Conservation (phyloP, 345 rosid species). For the Brassica cretica region DNA sequence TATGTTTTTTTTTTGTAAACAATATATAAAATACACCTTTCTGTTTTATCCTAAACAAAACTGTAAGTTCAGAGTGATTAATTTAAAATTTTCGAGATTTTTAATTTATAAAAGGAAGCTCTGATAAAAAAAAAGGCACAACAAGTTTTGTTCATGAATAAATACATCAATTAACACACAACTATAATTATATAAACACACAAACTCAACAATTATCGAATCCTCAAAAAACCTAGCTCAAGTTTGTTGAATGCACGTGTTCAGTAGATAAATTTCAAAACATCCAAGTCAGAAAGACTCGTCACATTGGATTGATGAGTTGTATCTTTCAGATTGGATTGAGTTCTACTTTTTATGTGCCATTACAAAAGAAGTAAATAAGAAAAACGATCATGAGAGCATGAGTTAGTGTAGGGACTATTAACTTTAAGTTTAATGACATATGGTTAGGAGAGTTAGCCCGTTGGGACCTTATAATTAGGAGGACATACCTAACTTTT, state of each 20-base stretch:
- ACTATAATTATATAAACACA: not conserved
- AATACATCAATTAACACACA: not conserved
- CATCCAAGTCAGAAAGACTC: not conserved
- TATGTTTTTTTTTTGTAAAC: not conserved
- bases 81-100: not conserved
- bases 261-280: not conserved
- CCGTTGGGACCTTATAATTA: conserved; percentile 8
- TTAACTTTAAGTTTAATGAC: conserved; percentile 21
- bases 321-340: conserved; percentile 2
- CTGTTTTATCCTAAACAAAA: not conserved
- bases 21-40: not conserved
- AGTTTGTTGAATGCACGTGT: not conserved
- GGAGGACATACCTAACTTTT: conserved; percentile 34
- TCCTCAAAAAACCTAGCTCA: not conserved
- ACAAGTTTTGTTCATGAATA: not conserved
- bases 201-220: not conserved
- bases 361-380: conserved; percentile 28
- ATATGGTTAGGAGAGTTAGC: conserved; percentile 28
- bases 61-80: not conserved
- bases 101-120: not conserved
- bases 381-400: conserved; percentile 21
- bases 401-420: conserved; percentile 36
- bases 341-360: not conserved
- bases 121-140: not conserved
- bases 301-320: not conserved